Percentiles rank a stretch among this genome's conserved stretches.
Evolutionary conservation across 192 early-diverging fungal genomes (phyloP).

Genomic region (Coemansia sp.): DNA sequence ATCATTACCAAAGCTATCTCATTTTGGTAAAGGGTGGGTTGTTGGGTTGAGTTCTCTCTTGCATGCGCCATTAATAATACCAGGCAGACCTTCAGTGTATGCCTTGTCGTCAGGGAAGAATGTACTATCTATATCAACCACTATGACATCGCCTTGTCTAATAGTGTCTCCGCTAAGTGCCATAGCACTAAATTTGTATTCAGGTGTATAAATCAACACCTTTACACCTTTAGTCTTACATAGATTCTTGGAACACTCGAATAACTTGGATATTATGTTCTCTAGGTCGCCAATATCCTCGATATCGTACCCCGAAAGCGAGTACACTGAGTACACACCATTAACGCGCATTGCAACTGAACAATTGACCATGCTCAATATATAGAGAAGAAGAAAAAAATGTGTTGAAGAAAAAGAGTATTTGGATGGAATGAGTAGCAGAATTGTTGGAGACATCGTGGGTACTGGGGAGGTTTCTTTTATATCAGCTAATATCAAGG

Average conservation of each 20-base stretch:
- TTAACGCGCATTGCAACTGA: not conserved
- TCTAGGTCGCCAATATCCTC: not conserved
- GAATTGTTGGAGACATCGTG: not conserved
- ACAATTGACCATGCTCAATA: not conserved
- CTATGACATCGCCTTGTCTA: not conserved
- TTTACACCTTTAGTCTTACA: not conserved
- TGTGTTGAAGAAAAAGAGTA: not conserved
- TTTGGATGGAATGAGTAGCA: not conserved
- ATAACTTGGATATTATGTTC: not conserved
- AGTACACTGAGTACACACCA: not conserved
- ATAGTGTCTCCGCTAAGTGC: not conserved
- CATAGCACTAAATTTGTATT: not conserved
- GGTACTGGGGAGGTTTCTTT: not conserved
- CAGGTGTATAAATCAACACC: not conserved
- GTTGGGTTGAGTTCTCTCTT: not conserved
- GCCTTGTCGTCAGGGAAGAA: not conserved
- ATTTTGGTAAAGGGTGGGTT: not conserved
- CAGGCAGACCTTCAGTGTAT: not conserved
- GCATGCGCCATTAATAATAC: not conserved
- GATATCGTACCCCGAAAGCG: not conserved
- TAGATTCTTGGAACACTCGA: not conserved
- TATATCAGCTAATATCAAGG: not conserved
- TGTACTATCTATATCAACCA: not conserved
- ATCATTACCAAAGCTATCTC: not conserved
- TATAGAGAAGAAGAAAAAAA: not conserved